Conservation (phyloP, 2,329 filamentous ascomycete species). For the Cladosporium oxysporum region DNA sequence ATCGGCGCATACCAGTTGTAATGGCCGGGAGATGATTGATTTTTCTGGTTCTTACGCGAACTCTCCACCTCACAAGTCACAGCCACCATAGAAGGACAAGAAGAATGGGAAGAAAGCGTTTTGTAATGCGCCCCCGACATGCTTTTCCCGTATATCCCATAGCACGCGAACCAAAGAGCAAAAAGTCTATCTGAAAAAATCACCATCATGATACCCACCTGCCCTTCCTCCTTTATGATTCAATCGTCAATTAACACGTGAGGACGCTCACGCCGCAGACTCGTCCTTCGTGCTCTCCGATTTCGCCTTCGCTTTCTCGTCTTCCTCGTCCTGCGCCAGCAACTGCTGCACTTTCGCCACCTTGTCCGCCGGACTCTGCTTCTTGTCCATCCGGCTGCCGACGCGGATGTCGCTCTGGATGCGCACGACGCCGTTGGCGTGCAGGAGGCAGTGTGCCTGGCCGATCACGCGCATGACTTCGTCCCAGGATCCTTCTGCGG, state of each 20-base stretch:
- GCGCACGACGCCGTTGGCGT: constrained; percentile 72
- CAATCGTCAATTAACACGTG: background rate
- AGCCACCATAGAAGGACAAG: background rate
- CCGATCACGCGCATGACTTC: constrained; percentile 81
- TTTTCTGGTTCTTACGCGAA: background rate
- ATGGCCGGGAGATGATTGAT: background rate
- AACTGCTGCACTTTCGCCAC: constrained; percentile 62
- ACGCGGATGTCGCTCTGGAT: constrained; percentile 89
- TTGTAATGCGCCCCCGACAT: background rate
- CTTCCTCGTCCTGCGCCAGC: constrained; percentile 41
- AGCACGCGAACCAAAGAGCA: background rate
- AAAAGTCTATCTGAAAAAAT: background rate
- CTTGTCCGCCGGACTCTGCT: constrained; percentile 78
- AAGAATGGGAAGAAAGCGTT: background rate
- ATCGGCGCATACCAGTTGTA: constrained; percentile 11
- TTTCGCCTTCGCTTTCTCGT: constrained; percentile 14
- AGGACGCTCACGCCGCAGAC: background rate
- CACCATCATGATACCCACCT: background rate
- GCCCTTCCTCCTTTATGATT: background rate
- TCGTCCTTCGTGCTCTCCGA: constrained; percentile 2
- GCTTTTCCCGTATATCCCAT: background rate
- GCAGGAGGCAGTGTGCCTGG: constrained; percentile 76
- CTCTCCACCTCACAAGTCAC: background rate
- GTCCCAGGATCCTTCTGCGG: constrained; percentile 84
- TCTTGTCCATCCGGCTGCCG: constrained; percentile 84